Conservation (phyloP, 2,329 filamentous ascomycete species). For the Fusarium sp. region DNA sequence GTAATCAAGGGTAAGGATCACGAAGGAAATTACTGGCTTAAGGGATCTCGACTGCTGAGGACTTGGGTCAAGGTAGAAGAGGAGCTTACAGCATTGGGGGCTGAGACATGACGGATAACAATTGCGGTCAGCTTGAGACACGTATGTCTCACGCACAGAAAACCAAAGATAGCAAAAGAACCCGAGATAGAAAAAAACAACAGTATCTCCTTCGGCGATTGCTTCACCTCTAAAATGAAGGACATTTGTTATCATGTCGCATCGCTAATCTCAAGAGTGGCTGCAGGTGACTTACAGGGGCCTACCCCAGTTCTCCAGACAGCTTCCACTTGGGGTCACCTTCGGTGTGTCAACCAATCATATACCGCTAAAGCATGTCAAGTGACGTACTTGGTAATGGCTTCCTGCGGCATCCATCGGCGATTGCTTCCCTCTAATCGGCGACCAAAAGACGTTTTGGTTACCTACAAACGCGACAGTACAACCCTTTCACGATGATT, state of each 20-base stretch:
- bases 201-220: not conserved
- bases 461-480: conserved; percentile 2
- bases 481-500: conserved; percentile 26
- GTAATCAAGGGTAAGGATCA: conserved; percentile 44
- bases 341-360: conserved; percentile 21
- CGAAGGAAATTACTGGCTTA: conserved; percentile 44
- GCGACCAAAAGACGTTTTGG: conserved; percentile 14
- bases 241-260: not conserved
- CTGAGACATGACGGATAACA: not conserved
- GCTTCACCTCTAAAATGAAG: not conserved
- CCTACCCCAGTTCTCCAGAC: not conserved
- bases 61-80: conserved; percentile 45
- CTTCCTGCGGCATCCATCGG: conserved; percentile 36
- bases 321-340: conserved; percentile 26
- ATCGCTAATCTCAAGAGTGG: not conserved
- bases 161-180: not conserved
- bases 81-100: conserved; percentile 7
- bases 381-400: conserved; percentile 24
- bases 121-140: not conserved
- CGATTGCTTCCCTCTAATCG: conserved; percentile 22
- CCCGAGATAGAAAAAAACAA: not conserved
- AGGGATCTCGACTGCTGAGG: conserved; percentile 30
- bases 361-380: rapidly evolving
- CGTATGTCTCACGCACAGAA: not conserved
- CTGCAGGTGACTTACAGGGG: conserved; percentile 25